These are phyloP conservation scores for Neurospora sp. DNA, from an alignment of 495 filamentous ascomycete species.

Conservation along the genomic window DNA sequence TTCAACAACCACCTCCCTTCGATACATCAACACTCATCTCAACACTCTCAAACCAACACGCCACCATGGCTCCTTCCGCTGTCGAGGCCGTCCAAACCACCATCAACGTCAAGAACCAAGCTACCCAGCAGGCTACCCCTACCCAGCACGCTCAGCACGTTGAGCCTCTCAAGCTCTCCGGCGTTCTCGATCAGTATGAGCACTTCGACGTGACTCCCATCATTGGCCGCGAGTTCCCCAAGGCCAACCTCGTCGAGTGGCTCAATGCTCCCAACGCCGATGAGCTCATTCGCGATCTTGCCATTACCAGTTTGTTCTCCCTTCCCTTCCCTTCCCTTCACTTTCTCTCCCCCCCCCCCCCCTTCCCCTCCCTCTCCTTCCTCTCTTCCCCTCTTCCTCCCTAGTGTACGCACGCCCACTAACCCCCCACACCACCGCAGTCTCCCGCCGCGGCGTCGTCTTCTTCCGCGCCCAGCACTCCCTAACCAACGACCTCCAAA, in stretches of 20 bases:
- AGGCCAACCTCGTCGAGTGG: conserved; percentile 51
- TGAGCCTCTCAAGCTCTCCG: conserved; percentile 40
- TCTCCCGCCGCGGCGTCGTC: conserved; percentile 70
- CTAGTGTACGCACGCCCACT: not conserved
- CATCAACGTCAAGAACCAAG: not conserved
- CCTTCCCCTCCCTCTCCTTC: too few relatives aligned
- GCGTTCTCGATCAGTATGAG: conserved; percentile 46
- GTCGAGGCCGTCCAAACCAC: conserved; percentile 12
- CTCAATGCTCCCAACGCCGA: conserved; percentile 55
- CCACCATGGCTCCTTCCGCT: conserved; percentile 25
- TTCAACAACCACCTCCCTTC: not conserved
- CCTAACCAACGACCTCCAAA: conserved; percentile 38
- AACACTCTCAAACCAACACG: not conserved
- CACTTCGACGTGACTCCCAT: conserved; percentile 58
- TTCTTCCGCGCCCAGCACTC: conserved; percentile 67
- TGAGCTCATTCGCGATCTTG: conserved; percentile 55
- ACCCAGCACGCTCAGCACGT: not conserved
- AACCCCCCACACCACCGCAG: conserved; percentile 24
- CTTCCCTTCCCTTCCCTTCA: not conserved
- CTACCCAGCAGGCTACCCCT: not conserved
- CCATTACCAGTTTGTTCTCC: conserved; percentile 50
- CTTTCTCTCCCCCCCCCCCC: not conserved
- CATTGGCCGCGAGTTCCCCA: conserved; percentile 58
- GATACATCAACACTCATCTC: not conserved
- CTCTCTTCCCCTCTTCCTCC: not conserved